Conservation (phyloP, 176 grass and related monocot genomes). For the Bothriochloa decipiens region DNA sequence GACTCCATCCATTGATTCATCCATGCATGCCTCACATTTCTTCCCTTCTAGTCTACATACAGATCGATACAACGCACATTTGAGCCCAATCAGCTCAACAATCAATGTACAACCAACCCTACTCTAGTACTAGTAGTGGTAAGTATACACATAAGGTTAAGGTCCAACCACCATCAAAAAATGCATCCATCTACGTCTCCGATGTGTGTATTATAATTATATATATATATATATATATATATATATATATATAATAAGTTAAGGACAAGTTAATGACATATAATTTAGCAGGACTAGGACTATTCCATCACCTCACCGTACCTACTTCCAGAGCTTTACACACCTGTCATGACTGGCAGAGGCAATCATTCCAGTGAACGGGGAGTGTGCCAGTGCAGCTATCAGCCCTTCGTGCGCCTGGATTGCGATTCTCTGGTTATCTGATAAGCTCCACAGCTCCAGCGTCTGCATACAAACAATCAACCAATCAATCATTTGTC, state of each 20-base stretch:
- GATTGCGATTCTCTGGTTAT: constrained; percentile 54
- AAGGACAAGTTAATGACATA: neutral
- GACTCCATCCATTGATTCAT: neutral
- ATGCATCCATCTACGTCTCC: too few species aligned
- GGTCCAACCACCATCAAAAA: neutral
- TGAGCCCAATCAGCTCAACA: neutral
- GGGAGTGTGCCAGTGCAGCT: constrained; percentile 65
- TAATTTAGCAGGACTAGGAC: too few species aligned
- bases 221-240: neutral
- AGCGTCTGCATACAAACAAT: constrained; percentile 61
- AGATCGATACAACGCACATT: neutral
- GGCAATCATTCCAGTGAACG: constrained; percentile 58
- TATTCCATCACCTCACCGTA: constrained; percentile 21
- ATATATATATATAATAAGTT: neutral
- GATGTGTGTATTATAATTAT: too few species aligned
- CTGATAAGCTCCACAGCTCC: constrained; percentile 82
- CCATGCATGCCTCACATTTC: neutral
- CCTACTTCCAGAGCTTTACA: constrained; percentile 92
- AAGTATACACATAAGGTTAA: neutral
- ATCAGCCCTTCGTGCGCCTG: constrained; percentile 76
- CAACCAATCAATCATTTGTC: neutral
- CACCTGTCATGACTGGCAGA: constrained; percentile 94
- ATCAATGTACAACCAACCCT: neutral
- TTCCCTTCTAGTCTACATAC: neutral
- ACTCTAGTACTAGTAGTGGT: neutral